Evolutionary conservation across 768 basidiomycete genomes (phyloP).

Genomic region (Boletus bicolor): DNA sequence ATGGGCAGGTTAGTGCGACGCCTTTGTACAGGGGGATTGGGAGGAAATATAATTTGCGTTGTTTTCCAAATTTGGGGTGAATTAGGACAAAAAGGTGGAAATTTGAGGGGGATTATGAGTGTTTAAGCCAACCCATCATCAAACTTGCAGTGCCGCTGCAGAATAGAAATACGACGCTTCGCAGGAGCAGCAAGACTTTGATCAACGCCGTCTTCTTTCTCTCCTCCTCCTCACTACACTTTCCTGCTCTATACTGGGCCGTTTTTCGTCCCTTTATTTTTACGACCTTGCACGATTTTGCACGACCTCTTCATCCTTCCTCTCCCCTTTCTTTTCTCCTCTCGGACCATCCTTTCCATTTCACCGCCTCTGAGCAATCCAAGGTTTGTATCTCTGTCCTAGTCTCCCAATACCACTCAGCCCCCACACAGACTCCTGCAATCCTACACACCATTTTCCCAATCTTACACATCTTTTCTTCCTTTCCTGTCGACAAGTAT

Average conservation of each 20-base stretch:
- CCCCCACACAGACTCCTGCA: conserved; percentile 13
- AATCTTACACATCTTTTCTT: conserved; percentile 25
- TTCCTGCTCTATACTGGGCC: conserved; percentile 27
- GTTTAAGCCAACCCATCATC: conserved; percentile 18
- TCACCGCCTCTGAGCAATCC: conserved; percentile 31
- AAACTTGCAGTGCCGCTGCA: conserved; percentile 25
- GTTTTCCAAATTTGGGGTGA: conserved; percentile 4
- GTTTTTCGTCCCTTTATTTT: conserved; percentile 39
- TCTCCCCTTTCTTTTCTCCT: conserved; percentile 39
- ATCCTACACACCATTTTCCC: conserved; percentile 25
- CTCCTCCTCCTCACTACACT: conserved; percentile 21
- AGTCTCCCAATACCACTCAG: conserved; percentile 20
- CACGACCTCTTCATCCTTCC: conserved; percentile 55
- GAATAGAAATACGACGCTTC: conserved; percentile 36
- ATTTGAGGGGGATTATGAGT: conserved; percentile 6
- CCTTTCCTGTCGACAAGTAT: conserved; percentile 42
- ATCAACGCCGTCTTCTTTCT: conserved; percentile 34
- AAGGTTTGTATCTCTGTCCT: conserved; percentile 27
- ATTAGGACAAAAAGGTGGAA: conserved; percentile 18
- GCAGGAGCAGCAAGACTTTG: conserved; percentile 29
- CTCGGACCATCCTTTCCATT: conserved; percentile 23
- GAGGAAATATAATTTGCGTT: background rate
- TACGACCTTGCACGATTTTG: conserved; percentile 65
- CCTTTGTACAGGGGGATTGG: background rate
- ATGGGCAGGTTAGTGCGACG: background rate